Evolutionary conservation across 257 asterid genomes (phyloP), one percentile per base, ranked within the genome.

Genomic region (Misopates orontium): DNA sequence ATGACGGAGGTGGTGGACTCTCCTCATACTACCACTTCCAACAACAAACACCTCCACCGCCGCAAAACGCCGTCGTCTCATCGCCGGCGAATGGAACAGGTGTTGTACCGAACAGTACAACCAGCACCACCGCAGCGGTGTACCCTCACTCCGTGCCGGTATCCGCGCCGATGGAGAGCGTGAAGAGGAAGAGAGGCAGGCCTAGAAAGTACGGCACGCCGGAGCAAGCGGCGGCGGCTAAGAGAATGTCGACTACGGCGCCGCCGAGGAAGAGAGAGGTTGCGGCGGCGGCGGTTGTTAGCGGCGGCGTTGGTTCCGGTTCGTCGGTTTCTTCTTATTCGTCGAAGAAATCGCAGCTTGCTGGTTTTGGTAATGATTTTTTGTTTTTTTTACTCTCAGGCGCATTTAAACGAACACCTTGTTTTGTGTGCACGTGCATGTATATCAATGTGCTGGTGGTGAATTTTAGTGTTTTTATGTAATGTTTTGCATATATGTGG

Each of bases 181-280:
- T 51, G 25, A 59, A 67, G 56, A 66, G 69, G 62, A 72, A 72
- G 68, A 72, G 77, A 17, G 77, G 77, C 0, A 72, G 77, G 20
- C 77, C 77, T 8, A 66, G 72, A 23, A 72, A 72, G 68, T 72
- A 72, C 50, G 64, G 67, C 2, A 72, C 77, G 1, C 77, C 77
- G 1, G 77, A 72, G 67, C 77, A 72, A 52, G 77, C 77, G 10
- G 77, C 77, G 4, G 77, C 72, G 15, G 77, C 77, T 0, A 66
- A 60, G 77, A 45, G 67, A 22, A 56, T 72, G 0, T 19, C 73
- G 11, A 76, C 74, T 8, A 57, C 77, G 52, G 64, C 66, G 32
- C 72, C 90, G 36, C 70, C 82, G 21, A 73, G 70, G 69, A 82
- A 76, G 71, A 75, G 74, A 41, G 79, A 74, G 40, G 77, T 24